A percentile compares a stretch with the other conserved stretches of the same genome.
phyloP scores from a whole-genome alignment of 495 filamentous ascomycete species.

The Cercophora samala region DNA sequence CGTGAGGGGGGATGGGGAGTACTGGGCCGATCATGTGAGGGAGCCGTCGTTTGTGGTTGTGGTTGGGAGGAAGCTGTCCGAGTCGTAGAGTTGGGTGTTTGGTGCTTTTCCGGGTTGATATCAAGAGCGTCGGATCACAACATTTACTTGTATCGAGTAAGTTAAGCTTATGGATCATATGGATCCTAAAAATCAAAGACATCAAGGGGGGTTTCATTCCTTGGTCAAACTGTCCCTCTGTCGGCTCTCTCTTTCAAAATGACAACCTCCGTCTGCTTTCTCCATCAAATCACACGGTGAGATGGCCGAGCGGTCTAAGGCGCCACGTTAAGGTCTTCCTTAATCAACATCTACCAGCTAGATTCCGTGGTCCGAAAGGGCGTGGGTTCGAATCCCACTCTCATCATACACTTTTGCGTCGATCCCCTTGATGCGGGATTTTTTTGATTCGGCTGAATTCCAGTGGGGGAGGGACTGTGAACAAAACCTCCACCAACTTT shows the following conservation, averaged over 20 bases:
- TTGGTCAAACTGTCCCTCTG: no score
- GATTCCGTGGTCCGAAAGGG: conserved; percentile 39
- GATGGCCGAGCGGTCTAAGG: background rate
- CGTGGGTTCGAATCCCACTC: conserved; percentile 42
- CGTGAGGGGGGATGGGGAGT: conserved; percentile 25
- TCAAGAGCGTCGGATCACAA: no score
- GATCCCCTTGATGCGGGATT: background rate
- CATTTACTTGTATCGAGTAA: no score
- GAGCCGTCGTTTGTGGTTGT: conserved; percentile 25
- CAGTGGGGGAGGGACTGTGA: background rate
- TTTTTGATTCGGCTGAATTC: background rate
- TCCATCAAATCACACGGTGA: background rate
- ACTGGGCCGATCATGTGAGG: conserved; percentile 29
- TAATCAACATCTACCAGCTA: background rate
- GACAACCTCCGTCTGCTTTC: background rate
- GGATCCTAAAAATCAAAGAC: no score
- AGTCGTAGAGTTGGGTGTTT: background rate
- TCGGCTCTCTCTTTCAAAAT: no score
- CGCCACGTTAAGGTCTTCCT: background rate
- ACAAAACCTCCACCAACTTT: no score
- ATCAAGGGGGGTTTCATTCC: no score
- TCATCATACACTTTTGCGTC: conserved; percentile 22
- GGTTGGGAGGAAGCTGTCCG: background rate
- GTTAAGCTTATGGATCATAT: no score
- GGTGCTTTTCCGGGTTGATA: no score